Evolutionary conservation across 306 rosid species (phyloP).

Genomic region (Delonix regia): DNA sequence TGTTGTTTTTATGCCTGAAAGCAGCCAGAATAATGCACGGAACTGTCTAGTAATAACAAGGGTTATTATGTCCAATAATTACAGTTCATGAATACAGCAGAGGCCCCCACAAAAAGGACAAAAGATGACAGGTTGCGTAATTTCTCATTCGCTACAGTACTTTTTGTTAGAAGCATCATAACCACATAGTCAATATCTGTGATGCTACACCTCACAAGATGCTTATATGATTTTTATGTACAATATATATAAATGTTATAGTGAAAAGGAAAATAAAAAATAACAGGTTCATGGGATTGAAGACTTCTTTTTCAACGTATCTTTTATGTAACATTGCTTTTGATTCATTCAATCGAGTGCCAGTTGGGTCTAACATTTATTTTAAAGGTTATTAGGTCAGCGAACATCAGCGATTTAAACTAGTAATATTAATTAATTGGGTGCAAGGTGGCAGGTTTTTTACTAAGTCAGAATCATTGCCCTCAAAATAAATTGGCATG

Average conservation of each 20-base stretch:
- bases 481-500: not conserved
- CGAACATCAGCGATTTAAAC: constrained; percentile 29
- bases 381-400: constrained; percentile 47
- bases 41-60: constrained; percentile 25
- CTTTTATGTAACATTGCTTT: constrained; percentile 34
- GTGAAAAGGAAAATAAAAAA: not conserved
- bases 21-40: constrained; percentile 40
- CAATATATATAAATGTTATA: not conserved
- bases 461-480: not conserved
- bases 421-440: not conserved
- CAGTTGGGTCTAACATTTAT: constrained; percentile 60
- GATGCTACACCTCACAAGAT: constrained; percentile 30
- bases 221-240: not conserved
- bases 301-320: constrained; percentile 49
- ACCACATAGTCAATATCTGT: constrained; percentile 36
- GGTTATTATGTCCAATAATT: constrained; percentile 27
- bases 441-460: not conserved
- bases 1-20: constrained; percentile 36
- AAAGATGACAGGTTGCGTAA: constrained; percentile 11
- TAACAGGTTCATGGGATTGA: not conserved
- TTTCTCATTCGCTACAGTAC: constrained; percentile 39
- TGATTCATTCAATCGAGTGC: constrained; percentile 44
- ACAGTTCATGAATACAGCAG: constrained; percentile 18
- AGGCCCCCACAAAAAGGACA: constrained; percentile 41
- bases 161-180: constrained; percentile 36